A percentile compares a stretch with the other conserved stretches of the same genome.
Evolutionary conservation across 2,329 filamentous ascomycete genomes (phyloP).

Genomic region (Hymenotorrendiella dingleyae): DNA sequence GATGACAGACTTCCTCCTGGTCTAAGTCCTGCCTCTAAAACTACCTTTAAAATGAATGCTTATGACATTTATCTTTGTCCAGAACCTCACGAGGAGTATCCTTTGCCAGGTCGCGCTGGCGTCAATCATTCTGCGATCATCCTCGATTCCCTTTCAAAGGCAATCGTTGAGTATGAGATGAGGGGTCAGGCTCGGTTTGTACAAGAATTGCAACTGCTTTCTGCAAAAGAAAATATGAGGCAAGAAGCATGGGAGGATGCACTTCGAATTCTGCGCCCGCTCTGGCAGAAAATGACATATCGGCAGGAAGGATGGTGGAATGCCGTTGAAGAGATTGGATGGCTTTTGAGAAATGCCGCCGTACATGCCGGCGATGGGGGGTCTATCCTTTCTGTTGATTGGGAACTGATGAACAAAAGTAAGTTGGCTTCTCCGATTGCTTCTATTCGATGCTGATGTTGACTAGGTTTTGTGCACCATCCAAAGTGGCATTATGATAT

Average conservation of each 20-base stretch:
- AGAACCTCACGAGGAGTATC: conserved; percentile 54
- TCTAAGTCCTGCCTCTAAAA: conserved; percentile 39
- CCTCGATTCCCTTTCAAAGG: conserved; percentile 44
- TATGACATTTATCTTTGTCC: conserved; percentile 65
- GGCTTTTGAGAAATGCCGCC: conserved; percentile 54
- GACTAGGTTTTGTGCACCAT: conserved; percentile 46
- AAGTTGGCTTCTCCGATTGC: conserved; percentile 24
- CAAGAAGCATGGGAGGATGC: conserved; percentile 47
- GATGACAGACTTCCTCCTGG: conserved; percentile 51
- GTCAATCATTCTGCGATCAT: conserved; percentile 52
- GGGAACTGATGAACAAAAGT: conserved; percentile 58
- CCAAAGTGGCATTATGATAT: conserved; percentile 58
- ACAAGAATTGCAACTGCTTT: conserved; percentile 50
- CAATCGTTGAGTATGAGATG: conserved; percentile 47
- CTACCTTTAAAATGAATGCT: conserved; percentile 45
- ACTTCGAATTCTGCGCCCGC: conserved; percentile 46
- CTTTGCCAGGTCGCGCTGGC: conserved; percentile 40
- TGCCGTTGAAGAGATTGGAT: conserved; percentile 54
- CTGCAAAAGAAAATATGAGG: conserved; percentile 48
- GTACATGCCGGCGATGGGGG: conserved; percentile 45
- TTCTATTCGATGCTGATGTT: conserved; percentile 16
- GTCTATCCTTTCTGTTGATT: conserved; percentile 55
- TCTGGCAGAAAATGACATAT: conserved; percentile 53
- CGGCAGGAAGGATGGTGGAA: conserved; percentile 54
- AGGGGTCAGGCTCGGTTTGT: conserved; percentile 47